A percentile compares a stretch with the other conserved stretches of the same genome.
Conservation (phyloP, 306 rosid genomes). For the Castanopsis chinensis region DNA sequence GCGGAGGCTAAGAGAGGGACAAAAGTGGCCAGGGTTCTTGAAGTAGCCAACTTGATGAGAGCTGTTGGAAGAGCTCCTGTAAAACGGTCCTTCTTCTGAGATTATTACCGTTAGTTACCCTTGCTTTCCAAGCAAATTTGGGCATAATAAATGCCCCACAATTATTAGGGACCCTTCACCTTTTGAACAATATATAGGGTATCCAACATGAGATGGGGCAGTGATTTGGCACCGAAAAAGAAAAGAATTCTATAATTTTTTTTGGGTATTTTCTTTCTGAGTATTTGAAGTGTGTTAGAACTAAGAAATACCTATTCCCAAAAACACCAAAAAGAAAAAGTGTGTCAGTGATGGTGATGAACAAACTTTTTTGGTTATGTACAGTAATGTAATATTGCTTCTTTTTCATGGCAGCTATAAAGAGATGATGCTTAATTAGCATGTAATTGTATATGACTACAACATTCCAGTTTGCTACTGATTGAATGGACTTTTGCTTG, state of each 20-base stretch:
- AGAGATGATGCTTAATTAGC: background rate
- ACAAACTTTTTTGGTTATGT: conserved; percentile 28
- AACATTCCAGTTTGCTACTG: background rate
- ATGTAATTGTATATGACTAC: background rate
- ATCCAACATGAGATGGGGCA: conserved; percentile 24
- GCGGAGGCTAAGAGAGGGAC: conserved; percentile 93
- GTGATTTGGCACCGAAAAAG: conserved; percentile 20
- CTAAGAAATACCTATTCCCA: background rate
- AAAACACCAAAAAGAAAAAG: background rate
- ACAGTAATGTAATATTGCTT: conserved; percentile 29
- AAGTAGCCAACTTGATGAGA: conserved; percentile 76
- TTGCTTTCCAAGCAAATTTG: conserved; percentile 2
- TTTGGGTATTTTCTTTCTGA: conserved; percentile 28
- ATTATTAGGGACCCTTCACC: conserved; percentile 35
- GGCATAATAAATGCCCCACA: conserved; percentile 19
- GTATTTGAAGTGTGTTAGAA: conserved; percentile 36
- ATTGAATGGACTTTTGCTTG: background rate
- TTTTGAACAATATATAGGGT: conserved; percentile 24
- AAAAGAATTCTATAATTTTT: conserved; percentile 13
- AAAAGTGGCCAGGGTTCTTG: conserved; percentile 74
- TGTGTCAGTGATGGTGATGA: background rate
- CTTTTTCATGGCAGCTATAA: background rate
- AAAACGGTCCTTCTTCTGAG: conserved; percentile 77
- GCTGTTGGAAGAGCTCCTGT: conserved; percentile 92
- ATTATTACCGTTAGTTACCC: background rate